A percentile compares a stretch with the other conserved stretches of the same genome.
Conservation (phyloP, 2,329 filamentous ascomycete genomes). For the Penicillium sp. region DNA sequence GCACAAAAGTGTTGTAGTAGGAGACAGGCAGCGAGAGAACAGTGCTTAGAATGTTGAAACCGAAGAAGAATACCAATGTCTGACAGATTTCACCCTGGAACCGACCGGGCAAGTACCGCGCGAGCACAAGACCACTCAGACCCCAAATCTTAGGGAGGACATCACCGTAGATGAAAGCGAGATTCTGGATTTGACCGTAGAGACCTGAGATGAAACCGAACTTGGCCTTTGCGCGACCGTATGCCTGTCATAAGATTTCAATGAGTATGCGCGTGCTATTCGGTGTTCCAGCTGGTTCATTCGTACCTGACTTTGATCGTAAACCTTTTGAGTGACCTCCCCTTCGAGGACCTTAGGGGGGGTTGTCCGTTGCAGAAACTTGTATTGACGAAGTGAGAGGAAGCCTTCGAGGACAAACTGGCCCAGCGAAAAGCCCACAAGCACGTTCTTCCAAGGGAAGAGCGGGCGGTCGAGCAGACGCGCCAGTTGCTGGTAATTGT, state of each 20-base stretch:
- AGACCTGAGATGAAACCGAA: constrained; percentile 80
- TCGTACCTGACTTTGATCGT: constrained; percentile 82
- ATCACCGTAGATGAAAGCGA: constrained; percentile 87
- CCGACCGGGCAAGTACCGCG: constrained; percentile 71
- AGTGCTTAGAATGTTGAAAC: constrained; percentile 81
- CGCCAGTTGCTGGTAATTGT: constrained; percentile 63
- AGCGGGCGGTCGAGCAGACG: constrained; percentile 84
- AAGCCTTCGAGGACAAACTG: constrained; percentile 90
- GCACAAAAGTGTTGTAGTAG: constrained; percentile 91
- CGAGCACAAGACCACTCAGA: constrained; percentile 72
- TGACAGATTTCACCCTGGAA: constrained; percentile 93
- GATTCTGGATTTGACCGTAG: constrained; percentile 83
- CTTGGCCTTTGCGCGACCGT: constrained; percentile 92
- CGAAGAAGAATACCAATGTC: constrained; percentile 87
- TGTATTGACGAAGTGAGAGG: constrained; percentile 87
- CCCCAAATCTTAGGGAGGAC: constrained; percentile 89
- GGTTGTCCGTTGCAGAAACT: constrained; percentile 75
- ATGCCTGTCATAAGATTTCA: constrained; percentile 57
- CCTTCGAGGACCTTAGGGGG: constrained; percentile 84
- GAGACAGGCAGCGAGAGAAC: constrained; percentile 75
- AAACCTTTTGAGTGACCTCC: constrained; percentile 86
- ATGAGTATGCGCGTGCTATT: not conserved
- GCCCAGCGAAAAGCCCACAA: constrained; percentile 89
- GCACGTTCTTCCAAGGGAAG: constrained; percentile 97
- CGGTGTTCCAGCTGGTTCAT: constrained; percentile 9